Percentiles rank a stretch among this genome's conserved stretches.
Evolutionary conservation across 2,329 filamentous ascomycete genomes (phyloP).

Genomic region (Plenodomus biglobosus): DNA sequence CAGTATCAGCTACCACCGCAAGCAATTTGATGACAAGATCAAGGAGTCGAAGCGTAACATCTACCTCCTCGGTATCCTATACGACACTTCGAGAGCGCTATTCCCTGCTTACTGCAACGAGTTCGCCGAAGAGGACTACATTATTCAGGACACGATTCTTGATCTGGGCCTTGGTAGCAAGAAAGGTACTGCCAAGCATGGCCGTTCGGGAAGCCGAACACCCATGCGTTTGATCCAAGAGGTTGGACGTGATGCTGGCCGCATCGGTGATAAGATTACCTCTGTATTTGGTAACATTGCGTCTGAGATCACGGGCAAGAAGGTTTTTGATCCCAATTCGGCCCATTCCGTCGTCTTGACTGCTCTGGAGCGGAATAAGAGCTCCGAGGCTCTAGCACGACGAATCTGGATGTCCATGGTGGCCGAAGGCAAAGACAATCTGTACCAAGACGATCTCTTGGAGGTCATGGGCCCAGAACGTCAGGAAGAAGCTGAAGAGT

Average conservation of each 20-base stretch:
- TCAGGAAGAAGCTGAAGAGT: constrained; percentile 79
- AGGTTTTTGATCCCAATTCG: constrained; percentile 90
- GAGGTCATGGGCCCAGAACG: constrained; percentile 82
- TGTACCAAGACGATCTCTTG: constrained; percentile 77
- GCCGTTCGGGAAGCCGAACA: constrained; percentile 64
- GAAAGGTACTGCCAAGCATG: constrained; percentile 50
- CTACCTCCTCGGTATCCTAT: constrained; percentile 77
- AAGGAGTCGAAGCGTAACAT: constrained; percentile 88
- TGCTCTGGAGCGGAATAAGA: constrained; percentile 79
- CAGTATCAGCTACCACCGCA: constrained; percentile 81
- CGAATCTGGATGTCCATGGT: constrained; percentile 99
- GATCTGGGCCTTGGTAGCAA: constrained; percentile 65
- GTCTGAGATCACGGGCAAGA: constrained; percentile 91
- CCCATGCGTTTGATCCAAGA: constrained; percentile 76
- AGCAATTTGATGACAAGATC: constrained; percentile 80
- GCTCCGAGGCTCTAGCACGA: constrained; percentile 88
- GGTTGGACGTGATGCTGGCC: constrained; percentile 66
- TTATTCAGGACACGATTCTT: constrained; percentile 72
- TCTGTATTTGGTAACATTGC: constrained; percentile 91
- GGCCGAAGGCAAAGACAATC: constrained; percentile 78
- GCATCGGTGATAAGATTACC: constrained; percentile 89
- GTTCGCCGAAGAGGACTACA: constrained; percentile 87
- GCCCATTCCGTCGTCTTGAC: constrained; percentile 87
- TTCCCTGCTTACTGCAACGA: constrained; percentile 93
- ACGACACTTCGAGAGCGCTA: constrained; percentile 82